Evolutionary conservation across 805 yeast genomes (phyloP).

Genomic region (Metschnikowia shivogae): DNA sequence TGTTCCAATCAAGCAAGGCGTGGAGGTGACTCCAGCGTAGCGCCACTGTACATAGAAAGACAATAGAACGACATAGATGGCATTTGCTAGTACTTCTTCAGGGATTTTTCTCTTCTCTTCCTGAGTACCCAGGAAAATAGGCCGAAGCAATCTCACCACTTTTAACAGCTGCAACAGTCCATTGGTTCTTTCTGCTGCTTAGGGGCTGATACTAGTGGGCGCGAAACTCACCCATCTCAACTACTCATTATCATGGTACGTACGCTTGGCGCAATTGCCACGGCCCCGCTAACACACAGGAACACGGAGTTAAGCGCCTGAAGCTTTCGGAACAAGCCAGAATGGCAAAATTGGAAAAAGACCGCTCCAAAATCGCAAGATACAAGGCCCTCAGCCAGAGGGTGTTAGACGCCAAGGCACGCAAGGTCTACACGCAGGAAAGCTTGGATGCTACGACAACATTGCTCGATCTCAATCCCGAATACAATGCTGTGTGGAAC

Average conservation of each 20-base stretch:
- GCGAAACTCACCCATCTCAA: too few species aligned
- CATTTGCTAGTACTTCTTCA: neutral
- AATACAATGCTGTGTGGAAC: conserved; percentile 87
- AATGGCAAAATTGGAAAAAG: conserved; percentile 49
- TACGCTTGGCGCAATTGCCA: neutral
- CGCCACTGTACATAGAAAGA: conserved; percentile 1
- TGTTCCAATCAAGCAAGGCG: conserved; percentile 21
- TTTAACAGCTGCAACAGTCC: too few species aligned
- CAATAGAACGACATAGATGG: neutral
- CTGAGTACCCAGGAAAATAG: neutral
- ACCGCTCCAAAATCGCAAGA: conserved; percentile 53
- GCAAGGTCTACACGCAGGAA: conserved; percentile 20
- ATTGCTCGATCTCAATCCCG: conserved; percentile 70
- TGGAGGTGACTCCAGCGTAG: conserved; percentile 2
- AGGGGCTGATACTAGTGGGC: too few species aligned
- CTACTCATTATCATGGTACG: conserved; percentile 7
- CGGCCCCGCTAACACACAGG: conserved; percentile 17
- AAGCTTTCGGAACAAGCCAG: conserved; percentile 54
- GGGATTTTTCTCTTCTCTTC: neutral
- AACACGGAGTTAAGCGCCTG: conserved; percentile 73
- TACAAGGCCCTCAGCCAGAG: conserved; percentile 46
- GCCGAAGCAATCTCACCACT: too few species aligned
- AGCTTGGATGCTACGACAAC: conserved; percentile 52
- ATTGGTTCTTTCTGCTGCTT: too few species aligned
- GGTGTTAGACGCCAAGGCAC: conserved; percentile 34